Percentiles rank a stretch among this genome's conserved stretches.
phyloP scores from a whole-genome alignment of 2,329 filamentous ascomycete genomes.

The Curvularia sp. region DNA sequence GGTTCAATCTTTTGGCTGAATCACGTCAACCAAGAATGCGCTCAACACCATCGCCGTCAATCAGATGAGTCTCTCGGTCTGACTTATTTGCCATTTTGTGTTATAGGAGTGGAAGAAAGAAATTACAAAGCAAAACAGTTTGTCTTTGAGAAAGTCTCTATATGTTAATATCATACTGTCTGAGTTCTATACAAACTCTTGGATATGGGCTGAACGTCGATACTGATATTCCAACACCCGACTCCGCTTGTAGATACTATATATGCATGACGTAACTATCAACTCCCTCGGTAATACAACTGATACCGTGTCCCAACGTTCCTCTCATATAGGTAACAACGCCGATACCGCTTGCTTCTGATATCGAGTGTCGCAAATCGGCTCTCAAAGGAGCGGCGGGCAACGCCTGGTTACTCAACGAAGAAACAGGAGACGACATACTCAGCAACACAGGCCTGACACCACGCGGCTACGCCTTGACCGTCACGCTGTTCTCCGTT shows the following conservation, averaged over 20 bases:
- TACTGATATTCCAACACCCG: too few species aligned
- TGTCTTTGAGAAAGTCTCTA: too few species aligned
- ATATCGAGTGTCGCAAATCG: background rate
- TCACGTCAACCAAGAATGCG: too few species aligned
- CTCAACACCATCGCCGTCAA: too few species aligned
- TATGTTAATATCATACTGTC: too few species aligned
- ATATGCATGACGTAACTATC: constrained; percentile 49
- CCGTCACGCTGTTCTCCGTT: constrained; percentile 33
- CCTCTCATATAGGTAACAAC: constrained; percentile 2
- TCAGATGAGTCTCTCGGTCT: too few species aligned
- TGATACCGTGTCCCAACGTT: background rate
- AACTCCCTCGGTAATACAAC: background rate
- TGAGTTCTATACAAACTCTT: too few species aligned
- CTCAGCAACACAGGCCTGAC: constrained; percentile 68
- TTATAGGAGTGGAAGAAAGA: too few species aligned
- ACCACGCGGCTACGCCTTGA: constrained; percentile 58
- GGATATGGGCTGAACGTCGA: too few species aligned
- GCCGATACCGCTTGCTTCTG: background rate
- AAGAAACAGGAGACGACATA: constrained; percentile 65
- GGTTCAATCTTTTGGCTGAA: too few species aligned
- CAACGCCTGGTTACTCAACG: constrained; percentile 70
- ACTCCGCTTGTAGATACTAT: background rate
- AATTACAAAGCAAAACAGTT: too few species aligned
- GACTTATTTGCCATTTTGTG: too few species aligned
- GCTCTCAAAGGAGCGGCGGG: background rate